phyloP scores from a whole-genome alignment of 495 filamentous ascomycete species.

The Xylaria cubensis region DNA sequence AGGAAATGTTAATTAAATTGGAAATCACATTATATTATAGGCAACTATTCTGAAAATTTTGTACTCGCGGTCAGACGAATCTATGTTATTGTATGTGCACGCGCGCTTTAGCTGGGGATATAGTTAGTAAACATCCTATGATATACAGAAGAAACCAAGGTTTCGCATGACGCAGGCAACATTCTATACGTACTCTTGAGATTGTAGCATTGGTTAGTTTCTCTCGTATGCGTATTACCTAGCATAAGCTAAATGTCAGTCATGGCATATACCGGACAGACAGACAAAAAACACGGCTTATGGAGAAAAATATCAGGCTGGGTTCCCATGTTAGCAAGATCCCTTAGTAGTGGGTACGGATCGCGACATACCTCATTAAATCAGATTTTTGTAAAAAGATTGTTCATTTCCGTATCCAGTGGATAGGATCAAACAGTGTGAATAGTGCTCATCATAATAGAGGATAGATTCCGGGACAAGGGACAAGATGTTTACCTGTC shows the following conservation, averaged over 20 bases:
- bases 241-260: slow-evolving; percentile 32
- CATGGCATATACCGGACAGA: slow-evolving; percentile 18
- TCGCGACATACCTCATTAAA: slow-evolving; percentile 87
- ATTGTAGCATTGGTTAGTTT: background rate
- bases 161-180: background rate
- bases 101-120: background rate
- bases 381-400: slow-evolving; percentile 81
- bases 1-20: background rate
- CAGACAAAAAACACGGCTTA: background rate
- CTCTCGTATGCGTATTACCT: slow-evolving; percentile 42
- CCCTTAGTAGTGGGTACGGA: background rate
- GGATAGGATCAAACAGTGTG: slow-evolving; percentile 95
- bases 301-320: slow-evolving; percentile 39
- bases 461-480: slow-evolving; percentile 32
- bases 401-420: slow-evolving; percentile 76
- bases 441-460: slow-evolving; percentile 69
- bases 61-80: background rate
- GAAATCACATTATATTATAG: slow-evolving; percentile 1
- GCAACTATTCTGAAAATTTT: background rate
- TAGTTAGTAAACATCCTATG: background rate
- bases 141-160: background rate
- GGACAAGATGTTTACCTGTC: slow-evolving; percentile 50
- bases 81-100: background rate
- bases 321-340: slow-evolving; percentile 49
- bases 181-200: slow-evolving; percentile 7